phyloP scores from a whole-genome alignment of 208 protist genomes.

The Acanthamoeba sp. region DNA sequence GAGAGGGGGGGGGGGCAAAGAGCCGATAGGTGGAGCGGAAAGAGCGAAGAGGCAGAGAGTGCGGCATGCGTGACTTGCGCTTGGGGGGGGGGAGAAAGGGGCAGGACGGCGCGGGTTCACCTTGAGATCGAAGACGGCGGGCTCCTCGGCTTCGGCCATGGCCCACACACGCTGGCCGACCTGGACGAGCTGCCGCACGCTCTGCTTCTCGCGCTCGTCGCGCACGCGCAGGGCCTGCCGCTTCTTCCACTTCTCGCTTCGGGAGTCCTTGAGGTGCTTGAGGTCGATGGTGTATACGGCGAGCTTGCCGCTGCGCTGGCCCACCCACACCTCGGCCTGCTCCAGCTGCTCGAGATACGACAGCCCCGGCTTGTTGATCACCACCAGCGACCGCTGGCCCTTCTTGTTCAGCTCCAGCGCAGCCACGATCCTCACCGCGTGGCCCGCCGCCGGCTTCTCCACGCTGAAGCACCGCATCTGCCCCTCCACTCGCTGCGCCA shows the following conservation, averaged over 20 bases:
- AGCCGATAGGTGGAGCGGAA: background rate
- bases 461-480: background rate
- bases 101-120: background rate
- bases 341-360: conserved; percentile 26
- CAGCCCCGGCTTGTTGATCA: conserved; percentile 30
- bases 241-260: conserved; percentile 46
- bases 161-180: conserved; percentile 47
- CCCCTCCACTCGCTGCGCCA: background rate
- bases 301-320: conserved; percentile 27
- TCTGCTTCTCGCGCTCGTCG: conserved; percentile 47
- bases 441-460: conserved; percentile 8
- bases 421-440: background rate
- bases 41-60: no score
- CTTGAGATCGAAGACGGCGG: conserved; percentile 27
- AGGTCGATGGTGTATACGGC: conserved; percentile 7
- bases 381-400: conserved; percentile 35
- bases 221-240: background rate
- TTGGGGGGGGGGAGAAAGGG: background rate
- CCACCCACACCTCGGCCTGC: conserved; percentile 34
- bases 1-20: background rate
- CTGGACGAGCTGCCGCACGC: conserved; percentile 32
- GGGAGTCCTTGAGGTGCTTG: conserved; percentile 25
- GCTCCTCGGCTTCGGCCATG: conserved; percentile 29
- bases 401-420: conserved; percentile 32
- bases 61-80: no score